These are phyloP conservation scores for Microsporum ferrugineum DNA, from an alignment of 2,329 filamentous ascomycete species.

Conservation along the genomic window DNA sequence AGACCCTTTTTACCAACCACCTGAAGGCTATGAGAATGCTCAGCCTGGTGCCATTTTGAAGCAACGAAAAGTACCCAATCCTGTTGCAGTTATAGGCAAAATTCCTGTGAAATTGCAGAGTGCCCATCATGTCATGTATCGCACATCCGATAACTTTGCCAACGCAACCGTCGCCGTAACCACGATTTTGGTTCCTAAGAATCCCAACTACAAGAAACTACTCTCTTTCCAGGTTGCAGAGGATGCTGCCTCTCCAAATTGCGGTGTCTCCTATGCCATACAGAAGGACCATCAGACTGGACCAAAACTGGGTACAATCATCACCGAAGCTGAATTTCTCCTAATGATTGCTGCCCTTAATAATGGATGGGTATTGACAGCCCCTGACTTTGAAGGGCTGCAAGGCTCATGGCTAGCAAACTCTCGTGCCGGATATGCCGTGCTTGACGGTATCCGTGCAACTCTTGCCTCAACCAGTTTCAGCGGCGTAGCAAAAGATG, in stretches of 20 bases:
- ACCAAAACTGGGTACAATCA: conserved; percentile 22
- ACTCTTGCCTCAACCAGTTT: conserved; percentile 22
- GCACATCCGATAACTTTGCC: conserved; percentile 28
- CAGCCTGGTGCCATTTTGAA: conserved; percentile 22
- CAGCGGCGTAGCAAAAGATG: conserved; percentile 24
- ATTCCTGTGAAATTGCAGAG: conserved; percentile 17
- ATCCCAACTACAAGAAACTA: conserved; percentile 23
- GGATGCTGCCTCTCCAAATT: conserved; percentile 20
- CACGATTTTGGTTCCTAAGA: conserved; percentile 30
- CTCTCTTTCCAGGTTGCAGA: conserved; percentile 35
- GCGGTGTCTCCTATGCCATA: conserved; percentile 21
- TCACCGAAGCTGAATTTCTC: conserved; percentile 27
- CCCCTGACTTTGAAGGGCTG: conserved; percentile 39
- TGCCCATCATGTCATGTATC: conserved; percentile 31
- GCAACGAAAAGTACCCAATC: conserved; percentile 17
- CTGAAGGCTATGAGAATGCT: conserved; percentile 19
- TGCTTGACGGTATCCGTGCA: conserved; percentile 36
- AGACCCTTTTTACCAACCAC: conserved; percentile 23
- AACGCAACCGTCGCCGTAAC: conserved; percentile 30
- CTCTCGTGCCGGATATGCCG: conserved; percentile 34
- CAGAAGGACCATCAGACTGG: conserved; percentile 31
- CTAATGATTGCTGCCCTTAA: conserved; percentile 30
- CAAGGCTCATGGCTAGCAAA: conserved; percentile 35
- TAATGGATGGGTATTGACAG: conserved; percentile 38
- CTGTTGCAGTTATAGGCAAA: conserved; percentile 18